Evolutionary conservation across 1,284 basidiomycete species (phyloP).

Genomic region (Ceratobasidium sp.): DNA sequence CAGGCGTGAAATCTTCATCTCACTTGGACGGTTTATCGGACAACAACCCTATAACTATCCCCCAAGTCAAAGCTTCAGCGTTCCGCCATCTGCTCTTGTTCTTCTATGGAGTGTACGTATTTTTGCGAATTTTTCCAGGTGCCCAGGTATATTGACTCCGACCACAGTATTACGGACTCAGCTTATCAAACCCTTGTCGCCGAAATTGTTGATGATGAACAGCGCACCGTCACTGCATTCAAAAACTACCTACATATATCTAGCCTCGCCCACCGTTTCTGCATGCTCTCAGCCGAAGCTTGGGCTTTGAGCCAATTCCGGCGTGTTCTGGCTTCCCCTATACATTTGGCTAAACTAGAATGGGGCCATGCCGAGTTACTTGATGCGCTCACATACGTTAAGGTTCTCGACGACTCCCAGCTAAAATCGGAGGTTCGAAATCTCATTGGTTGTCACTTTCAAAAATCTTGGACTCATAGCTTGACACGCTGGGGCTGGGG

Average conservation of each 20-base stretch:
- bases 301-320: slow-evolving; percentile 4
- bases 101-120: neutral
- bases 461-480: neutral
- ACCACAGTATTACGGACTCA: neutral
- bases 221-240: neutral
- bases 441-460: neutral
- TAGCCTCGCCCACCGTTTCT: slow-evolving; percentile 12
- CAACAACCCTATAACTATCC: neutral
- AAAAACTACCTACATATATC: slow-evolving; percentile 5
- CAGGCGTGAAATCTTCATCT: too few species aligned
- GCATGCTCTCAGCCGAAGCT: neutral
- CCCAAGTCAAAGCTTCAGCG: neutral
- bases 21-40: neutral
- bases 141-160: neutral
- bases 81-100: neutral
- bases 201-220: neutral
- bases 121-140: neutral
- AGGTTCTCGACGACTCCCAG: neutral
- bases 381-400: neutral
- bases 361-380: neutral
- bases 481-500: neutral
- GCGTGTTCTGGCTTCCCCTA: neutral
- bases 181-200: neutral
- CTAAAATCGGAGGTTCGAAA: neutral
- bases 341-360: neutral